These are phyloP conservation scores for Paraphaeosphaeria minitans DNA, from an alignment of 2,329 filamentous ascomycete species.

Conservation along the genomic window DNA sequence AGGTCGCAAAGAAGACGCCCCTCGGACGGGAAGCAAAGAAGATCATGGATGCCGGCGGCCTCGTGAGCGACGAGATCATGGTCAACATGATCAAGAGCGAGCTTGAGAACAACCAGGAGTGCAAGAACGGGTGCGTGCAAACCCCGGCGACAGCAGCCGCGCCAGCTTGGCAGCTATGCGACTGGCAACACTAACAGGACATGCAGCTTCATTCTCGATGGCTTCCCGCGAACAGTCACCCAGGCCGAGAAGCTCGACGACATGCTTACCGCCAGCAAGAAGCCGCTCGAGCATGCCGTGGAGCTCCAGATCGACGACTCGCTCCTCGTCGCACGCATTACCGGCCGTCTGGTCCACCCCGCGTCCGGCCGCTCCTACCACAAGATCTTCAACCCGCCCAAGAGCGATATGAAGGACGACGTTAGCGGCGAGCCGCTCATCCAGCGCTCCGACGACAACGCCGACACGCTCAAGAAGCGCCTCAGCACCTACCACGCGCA, in stretches of 20 bases:
- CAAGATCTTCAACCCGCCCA: slow-evolving; percentile 98
- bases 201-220: slow-evolving; percentile 93
- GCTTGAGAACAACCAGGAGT: slow-evolving; percentile 91
- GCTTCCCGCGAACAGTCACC: slow-evolving; percentile 94
- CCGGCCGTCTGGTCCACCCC: slow-evolving; percentile 92
- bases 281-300: slow-evolving; percentile 90
- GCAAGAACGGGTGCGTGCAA: slow-evolving; percentile 80
- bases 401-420: slow-evolving; percentile 92
- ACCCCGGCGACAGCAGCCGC: neutral
- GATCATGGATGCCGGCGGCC: slow-evolving; percentile 98
- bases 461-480: slow-evolving; percentile 92
- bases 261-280: slow-evolving; percentile 80
- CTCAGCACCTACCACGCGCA: slow-evolving; percentile 91
- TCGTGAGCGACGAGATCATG: slow-evolving; percentile 99
- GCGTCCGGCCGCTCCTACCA: slow-evolving; percentile 97
- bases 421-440: slow-evolving; percentile 95
- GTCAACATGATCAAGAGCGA: slow-evolving; percentile 99
- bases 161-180: neutral
- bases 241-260: slow-evolving; percentile 93
- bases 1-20: slow-evolving; percentile 95
- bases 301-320: slow-evolving; percentile 97
- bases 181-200: slow-evolving; percentile 14
- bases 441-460: slow-evolving; percentile 96
- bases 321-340: slow-evolving; percentile 93
- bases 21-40: slow-evolving; percentile 98